Evolutionary conservation across 108 stramenopile species (phyloP).

Genomic region (Chaetoceros tenuissimus): DNA sequence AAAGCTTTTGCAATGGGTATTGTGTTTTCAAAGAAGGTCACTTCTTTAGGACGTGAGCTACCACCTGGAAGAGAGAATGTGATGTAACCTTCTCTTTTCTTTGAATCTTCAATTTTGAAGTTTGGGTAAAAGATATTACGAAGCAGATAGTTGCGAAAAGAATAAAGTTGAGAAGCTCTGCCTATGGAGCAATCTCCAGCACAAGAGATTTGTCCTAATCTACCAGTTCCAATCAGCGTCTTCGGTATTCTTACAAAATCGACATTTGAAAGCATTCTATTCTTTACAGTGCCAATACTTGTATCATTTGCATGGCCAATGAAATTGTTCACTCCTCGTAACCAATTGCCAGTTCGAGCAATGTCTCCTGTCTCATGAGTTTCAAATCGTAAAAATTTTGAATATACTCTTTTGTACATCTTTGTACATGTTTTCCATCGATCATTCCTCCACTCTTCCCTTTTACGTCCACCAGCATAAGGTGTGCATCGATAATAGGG

Average conservation of each 20-base stretch:
- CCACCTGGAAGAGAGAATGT: slow-evolving; percentile 1
- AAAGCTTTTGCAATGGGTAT: neutral
- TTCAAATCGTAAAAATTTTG: neutral
- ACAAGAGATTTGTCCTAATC: neutral
- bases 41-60: neutral
- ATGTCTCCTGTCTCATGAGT: neutral
- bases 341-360: neutral
- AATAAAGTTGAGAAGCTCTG: neutral
- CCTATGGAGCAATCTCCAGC: neutral
- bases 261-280: neutral
- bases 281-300: neutral
- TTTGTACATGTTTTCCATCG: neutral
- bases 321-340: neutral
- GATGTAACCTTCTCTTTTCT: neutral
- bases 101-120: neutral
- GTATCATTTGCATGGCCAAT: neutral
- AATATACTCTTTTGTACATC: neutral
- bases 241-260: neutral
- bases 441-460: neutral
- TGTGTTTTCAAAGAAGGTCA: slow-evolving; percentile 1
- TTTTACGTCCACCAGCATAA: neutral
- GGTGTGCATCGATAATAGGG: neutral
- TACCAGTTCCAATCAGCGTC: neutral
- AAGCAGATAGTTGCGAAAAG: slow-evolving; percentile 1
- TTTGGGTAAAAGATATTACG: neutral